Conservation (phyloP, 129 eudicot species). For the Flaveria linearis region DNA sequence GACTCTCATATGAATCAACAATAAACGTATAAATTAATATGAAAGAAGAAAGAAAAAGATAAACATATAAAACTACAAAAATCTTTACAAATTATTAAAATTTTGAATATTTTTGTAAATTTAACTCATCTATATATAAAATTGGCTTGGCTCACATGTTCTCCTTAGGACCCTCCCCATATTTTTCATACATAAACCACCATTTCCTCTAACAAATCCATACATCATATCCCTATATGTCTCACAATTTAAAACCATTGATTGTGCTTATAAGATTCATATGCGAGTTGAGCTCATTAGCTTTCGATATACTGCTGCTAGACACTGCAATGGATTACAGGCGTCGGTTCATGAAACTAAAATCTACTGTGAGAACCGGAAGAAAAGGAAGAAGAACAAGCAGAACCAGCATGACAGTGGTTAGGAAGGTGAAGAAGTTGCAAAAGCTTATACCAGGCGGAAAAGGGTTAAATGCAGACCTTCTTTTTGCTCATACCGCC, state of each 20-base stretch:
- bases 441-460: constrained; percentile 69
- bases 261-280: background rate
- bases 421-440: constrained; percentile 60
- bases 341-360: constrained; percentile 23
- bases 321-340: constrained; percentile 13
- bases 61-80: background rate
- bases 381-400: constrained; percentile 32
- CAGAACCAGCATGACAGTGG: constrained; percentile 28
- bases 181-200: constrained; percentile 26
- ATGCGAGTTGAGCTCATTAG: background rate
- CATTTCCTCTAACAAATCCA: background rate
- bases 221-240: constrained; percentile 14
- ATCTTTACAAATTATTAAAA: background rate
- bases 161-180: constrained; percentile 36
- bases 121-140: constrained; percentile 22
- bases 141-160: constrained; percentile 33
- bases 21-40: background rate
- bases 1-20: too few relatives aligned
- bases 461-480: constrained; percentile 47
- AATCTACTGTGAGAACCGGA: constrained; percentile 22
- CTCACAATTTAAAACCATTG: background rate
- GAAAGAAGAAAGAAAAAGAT: background rate
- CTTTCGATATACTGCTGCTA: background rate
- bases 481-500: constrained; percentile 54
- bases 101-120: background rate